These are phyloP conservation scores for Morella rubra DNA, from an alignment of 306 rosid genomes.

Conservation along the genomic window DNA sequence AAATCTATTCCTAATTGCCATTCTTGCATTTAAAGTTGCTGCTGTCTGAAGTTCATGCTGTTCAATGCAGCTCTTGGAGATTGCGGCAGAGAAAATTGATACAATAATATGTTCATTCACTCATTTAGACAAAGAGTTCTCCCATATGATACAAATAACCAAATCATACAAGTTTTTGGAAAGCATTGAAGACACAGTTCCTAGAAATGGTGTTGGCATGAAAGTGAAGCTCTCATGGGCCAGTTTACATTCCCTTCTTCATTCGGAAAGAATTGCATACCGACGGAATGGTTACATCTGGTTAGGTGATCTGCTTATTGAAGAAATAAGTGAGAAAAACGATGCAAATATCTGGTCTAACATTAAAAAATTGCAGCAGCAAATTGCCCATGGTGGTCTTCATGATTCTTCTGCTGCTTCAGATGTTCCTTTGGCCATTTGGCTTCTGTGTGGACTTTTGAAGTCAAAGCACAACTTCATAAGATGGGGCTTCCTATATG, in stretches of 20 bases:
- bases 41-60: slow-evolving; percentile 19
- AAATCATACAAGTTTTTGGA: slow-evolving; percentile 73
- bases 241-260: slow-evolving; percentile 92
- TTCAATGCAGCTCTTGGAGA: slow-evolving; percentile 78
- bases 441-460: slow-evolving; percentile 88
- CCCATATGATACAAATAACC: slow-evolving; percentile 72
- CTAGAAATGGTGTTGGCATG: slow-evolving; percentile 65
- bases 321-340: slow-evolving; percentile 76
- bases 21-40: slow-evolving; percentile 10
- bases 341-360: slow-evolving; percentile 71
- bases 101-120: slow-evolving; percentile 70
- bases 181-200: slow-evolving; percentile 55
- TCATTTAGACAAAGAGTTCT: slow-evolving; percentile 90
- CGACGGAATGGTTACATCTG: slow-evolving; percentile 86
- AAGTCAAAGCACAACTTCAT: slow-evolving; percentile 73
- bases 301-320: slow-evolving; percentile 93
- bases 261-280: slow-evolving; percentile 82
- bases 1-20: background rate
- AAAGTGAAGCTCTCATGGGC: slow-evolving; percentile 78
- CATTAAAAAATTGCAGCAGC: slow-evolving; percentile 69
- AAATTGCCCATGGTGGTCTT: slow-evolving; percentile 60
- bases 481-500: slow-evolving; percentile 94
- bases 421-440: slow-evolving; percentile 72
- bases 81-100: slow-evolving; percentile 79
- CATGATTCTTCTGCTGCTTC: slow-evolving; percentile 67